Base-by-base conservation (phyloP, 306 rosid species). In the Prunus persica region DNA sequence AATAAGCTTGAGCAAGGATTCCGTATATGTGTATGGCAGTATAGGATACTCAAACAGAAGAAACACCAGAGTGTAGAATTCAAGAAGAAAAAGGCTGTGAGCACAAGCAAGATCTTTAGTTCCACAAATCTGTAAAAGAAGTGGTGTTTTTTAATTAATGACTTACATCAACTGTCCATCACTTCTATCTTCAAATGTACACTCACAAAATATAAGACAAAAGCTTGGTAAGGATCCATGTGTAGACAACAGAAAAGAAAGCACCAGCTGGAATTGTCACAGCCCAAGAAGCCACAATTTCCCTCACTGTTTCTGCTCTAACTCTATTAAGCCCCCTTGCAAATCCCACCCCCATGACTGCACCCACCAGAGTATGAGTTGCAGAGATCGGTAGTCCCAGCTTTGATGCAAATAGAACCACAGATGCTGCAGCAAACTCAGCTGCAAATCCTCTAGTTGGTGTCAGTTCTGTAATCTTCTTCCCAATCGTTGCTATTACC, bases 391-490 rank as follows among this genome's bases (percentile, higher is more conserved):
- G 98, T 12, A 91, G 69, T 16, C 91, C 97, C 22, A 95, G 85
- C 76, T 91, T 92, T 0, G 99, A 95, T 25, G 99, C 99, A 82
- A 82, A 86, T 27, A 95, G 81, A 80, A 95, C 99, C 65, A 95
- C 97, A 9, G 91, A 92, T 34, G 99, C 99, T 3, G 98, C 99
- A 15, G 99, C 98, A 80, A 96, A 92, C 85, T 95, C 98, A 4
- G 98, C 99, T 22, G 99, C 99, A 85, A 95, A 92, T 62, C 99
- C 99, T 84, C 99, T 87, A 0, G 99, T 95, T 6, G 99, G 99
- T 32, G 99, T 95, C 51, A 92, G 92, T 80, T 92, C 96, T 64
- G 99, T 95, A 55, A 95, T 92, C 81, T 95, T 92, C 84, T 95
- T 95, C 67, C 98, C 97, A 50, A 95, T 95, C 15, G 99, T 95